phyloP scores from a whole-genome alignment of 2,329 filamentous ascomycete genomes.

The Sporothrix variecibatus region DNA sequence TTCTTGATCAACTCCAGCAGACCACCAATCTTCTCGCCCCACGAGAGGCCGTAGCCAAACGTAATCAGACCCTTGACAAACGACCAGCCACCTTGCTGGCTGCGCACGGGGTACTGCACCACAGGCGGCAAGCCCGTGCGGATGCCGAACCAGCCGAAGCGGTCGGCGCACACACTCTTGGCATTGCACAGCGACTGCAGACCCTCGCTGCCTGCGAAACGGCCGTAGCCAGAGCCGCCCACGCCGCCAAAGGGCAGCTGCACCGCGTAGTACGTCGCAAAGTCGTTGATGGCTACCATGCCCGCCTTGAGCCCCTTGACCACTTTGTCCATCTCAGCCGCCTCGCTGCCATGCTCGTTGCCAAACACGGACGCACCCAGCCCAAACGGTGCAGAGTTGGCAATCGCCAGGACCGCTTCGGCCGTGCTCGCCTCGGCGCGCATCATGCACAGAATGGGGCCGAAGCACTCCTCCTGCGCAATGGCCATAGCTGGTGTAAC shows the following conservation, averaged over 20 bases:
- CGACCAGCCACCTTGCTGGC: constrained; percentile 64
- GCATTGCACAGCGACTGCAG: constrained; percentile 80
- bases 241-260: constrained; percentile 92
- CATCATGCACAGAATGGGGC: constrained; percentile 85
- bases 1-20: constrained; percentile 30
- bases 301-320: constrained; percentile 73
- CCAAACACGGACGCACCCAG: constrained; percentile 91
- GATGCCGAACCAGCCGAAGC: constrained; percentile 60
- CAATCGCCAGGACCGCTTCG: constrained; percentile 68
- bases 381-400: constrained; percentile 82
- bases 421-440: constrained; percentile 63
- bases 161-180: constrained; percentile 83
- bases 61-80: constrained; percentile 64
- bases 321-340: constrained; percentile 59
- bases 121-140: constrained; percentile 77
- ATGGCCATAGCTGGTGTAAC: constrained; percentile 85
- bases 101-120: constrained; percentile 77
- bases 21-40: constrained; percentile 24
- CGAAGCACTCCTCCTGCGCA: constrained; percentile 89
- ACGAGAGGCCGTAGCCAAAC: constrained; percentile 56
- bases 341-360: constrained; percentile 52
- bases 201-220: constrained; percentile 90
- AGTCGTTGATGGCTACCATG: constrained; percentile 96
- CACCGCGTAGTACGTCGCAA: constrained; percentile 88
- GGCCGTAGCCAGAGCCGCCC: constrained; percentile 86